phyloP scores from a whole-genome alignment of 2,329 filamentous ascomycete genomes.

The Dothideomycetes sp. region DNA sequence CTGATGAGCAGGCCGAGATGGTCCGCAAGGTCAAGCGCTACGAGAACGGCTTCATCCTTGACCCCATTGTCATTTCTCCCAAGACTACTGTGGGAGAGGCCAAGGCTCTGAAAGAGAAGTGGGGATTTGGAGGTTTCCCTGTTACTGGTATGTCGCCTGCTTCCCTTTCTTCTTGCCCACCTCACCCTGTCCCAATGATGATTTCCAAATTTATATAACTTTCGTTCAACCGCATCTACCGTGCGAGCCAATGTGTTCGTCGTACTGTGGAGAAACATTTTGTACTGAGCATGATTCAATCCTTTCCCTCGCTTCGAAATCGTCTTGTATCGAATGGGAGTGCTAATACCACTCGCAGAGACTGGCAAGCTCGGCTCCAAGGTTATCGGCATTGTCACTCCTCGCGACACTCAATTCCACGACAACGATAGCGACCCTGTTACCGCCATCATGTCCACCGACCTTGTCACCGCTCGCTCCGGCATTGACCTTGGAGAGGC shows the following conservation, averaged over 20 bases:
- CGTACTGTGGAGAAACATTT: slow-evolving; percentile 20
- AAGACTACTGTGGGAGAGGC: slow-evolving; percentile 84
- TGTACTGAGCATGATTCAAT: slow-evolving; percentile 11
- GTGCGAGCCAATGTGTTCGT: slow-evolving; percentile 19
- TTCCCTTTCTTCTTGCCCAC: slow-evolving; percentile 13
- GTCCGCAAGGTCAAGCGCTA: slow-evolving; percentile 98
- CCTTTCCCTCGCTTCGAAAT: neutral
- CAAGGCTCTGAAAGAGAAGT: slow-evolving; percentile 87
- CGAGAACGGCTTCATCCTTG: slow-evolving; percentile 97
- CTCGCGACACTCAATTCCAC: slow-evolving; percentile 96
- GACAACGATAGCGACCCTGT: slow-evolving; percentile 61
- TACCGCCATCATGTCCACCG: slow-evolving; percentile 86
- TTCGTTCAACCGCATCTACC: slow-evolving; percentile 99
- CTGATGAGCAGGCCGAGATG: slow-evolving; percentile 96
- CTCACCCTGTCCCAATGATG: slow-evolving; percentile 54
- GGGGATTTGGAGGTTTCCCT: slow-evolving; percentile 96
- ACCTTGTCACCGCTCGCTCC: slow-evolving; percentile 75
- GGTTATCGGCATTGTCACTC: slow-evolving; percentile 93
- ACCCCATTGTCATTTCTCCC: slow-evolving; percentile 84
- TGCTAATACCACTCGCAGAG: slow-evolving; percentile 45
- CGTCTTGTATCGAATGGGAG: neutral
- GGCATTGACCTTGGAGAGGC: slow-evolving; percentile 80
- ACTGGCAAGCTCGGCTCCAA: slow-evolving; percentile 87
- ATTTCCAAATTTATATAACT: slow-evolving; percentile 78
- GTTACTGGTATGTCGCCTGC: slow-evolving; percentile 65